Conservation (phyloP, 2,329 filamentous ascomycete species). For the Calonectria pseudoreteaudii region DNA sequence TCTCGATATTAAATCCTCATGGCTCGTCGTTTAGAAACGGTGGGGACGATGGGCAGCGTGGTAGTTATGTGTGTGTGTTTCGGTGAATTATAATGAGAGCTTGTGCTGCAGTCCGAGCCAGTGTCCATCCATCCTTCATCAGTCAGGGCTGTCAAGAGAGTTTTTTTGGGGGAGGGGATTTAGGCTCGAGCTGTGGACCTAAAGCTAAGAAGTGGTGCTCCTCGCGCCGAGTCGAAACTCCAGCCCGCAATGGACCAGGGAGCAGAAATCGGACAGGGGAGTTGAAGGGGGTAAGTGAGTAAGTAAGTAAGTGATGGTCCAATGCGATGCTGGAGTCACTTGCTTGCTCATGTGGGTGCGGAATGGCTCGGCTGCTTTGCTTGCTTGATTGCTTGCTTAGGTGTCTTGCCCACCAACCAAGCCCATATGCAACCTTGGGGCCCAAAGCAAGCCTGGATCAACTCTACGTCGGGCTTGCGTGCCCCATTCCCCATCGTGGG, state of each 20-base stretch:
- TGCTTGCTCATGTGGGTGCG: constrained; percentile 7
- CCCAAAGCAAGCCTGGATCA: constrained; percentile 5
- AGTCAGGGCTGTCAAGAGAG: neutral
- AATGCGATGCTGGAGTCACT: constrained; percentile 4
- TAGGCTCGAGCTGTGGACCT: neutral
- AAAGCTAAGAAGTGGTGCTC: neutral
- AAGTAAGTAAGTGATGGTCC: neutral
- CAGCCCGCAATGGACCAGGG: constrained; percentile 5
- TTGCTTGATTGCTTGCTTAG: constrained; percentile 10
- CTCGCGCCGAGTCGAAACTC: neutral
- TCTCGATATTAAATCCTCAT: neutral
- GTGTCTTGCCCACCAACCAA: constrained; percentile 23
- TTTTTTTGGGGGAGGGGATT: neutral
- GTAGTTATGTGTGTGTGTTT: neutral
- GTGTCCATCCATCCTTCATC: neutral
- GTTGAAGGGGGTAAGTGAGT: neutral
- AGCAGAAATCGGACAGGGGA: neutral
- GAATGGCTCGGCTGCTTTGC: neutral
- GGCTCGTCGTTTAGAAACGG: neutral
- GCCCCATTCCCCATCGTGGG: neutral
- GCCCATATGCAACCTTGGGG: neutral
- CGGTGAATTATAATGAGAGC: neutral
- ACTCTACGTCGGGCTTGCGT: constrained; percentile 7
- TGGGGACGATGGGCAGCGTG: neutral
- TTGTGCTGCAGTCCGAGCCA: neutral